These are phyloP conservation scores for Malus fusca DNA, from an alignment of 306 rosid species.

Conservation along the genomic window DNA sequence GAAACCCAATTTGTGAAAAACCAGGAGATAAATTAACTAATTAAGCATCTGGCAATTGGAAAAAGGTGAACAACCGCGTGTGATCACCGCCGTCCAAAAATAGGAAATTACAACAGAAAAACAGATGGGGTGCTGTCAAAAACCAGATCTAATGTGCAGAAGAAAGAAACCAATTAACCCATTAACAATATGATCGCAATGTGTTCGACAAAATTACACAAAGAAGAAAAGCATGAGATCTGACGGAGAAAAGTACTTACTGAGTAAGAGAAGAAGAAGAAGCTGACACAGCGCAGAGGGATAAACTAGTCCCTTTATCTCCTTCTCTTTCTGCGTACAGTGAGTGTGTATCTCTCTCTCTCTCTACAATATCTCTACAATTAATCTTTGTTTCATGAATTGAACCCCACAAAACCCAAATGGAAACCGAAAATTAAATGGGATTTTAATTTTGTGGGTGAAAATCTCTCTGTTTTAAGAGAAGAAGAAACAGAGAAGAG, in stretches of 20 bases:
- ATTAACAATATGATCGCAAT: neutral
- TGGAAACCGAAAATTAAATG: neutral
- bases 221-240: neutral
- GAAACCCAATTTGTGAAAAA: neutral
- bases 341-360: neutral
- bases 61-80: neutral
- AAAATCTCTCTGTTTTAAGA: neutral
- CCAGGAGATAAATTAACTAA: neutral
- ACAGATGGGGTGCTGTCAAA: neutral
- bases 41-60: neutral
- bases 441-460: neutral
- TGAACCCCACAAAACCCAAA: neutral
- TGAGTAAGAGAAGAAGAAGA: neutral
- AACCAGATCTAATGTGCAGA: conserved; percentile 16
- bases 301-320: neutral
- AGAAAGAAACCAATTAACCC: neutral
- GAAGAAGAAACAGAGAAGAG: neutral
- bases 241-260: neutral
- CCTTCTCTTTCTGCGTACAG: neutral
- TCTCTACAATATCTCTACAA: neutral
- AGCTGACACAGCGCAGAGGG: neutral
- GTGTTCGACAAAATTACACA: neutral
- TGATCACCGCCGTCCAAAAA: neutral
- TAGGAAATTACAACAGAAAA: neutral
- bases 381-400: neutral